Evolutionary conservation across 2,329 filamentous ascomycete species (phyloP).

Genomic region (Calonectria hawksworthii): DNA sequence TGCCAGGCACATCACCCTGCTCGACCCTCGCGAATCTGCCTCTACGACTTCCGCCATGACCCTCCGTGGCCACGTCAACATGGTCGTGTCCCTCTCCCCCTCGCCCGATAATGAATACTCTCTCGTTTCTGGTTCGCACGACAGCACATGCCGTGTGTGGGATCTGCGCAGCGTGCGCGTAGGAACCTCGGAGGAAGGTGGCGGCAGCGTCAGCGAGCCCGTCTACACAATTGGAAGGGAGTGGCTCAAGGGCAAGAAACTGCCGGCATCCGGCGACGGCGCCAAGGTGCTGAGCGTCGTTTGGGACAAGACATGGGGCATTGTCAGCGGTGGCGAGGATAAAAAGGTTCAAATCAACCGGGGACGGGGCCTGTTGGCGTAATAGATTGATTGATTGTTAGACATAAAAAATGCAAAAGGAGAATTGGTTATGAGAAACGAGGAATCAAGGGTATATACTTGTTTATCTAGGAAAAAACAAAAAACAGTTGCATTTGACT

Average conservation of each 20-base stretch:
- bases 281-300: slow-evolving; percentile 90
- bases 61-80: slow-evolving; percentile 90
- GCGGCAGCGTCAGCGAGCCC: slow-evolving; percentile 77
- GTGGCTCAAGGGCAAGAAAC: slow-evolving; percentile 75
- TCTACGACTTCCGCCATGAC: slow-evolving; percentile 87
- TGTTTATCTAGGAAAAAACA: slow-evolving; percentile 15
- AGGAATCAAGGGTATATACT: slow-evolving; percentile 24
- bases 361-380: slow-evolving; percentile 66
- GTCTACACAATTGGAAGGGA: slow-evolving; percentile 84
- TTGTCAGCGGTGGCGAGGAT: slow-evolving; percentile 93
- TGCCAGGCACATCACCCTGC: slow-evolving; percentile 89
- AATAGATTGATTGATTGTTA: slow-evolving; percentile 50
- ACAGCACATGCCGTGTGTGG: slow-evolving; percentile 95
- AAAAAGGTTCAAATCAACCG: slow-evolving; percentile 94
- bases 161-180: slow-evolving; percentile 82
- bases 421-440: slow-evolving; percentile 33
- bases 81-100: slow-evolving; percentile 65
- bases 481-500: not conserved
- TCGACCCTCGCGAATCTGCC: slow-evolving; percentile 88
- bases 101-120: slow-evolving; percentile 79
- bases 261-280: slow-evolving; percentile 81
- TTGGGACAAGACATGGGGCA: slow-evolving; percentile 89
- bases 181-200: slow-evolving; percentile 71
- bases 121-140: slow-evolving; percentile 91
- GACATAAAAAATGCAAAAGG: slow-evolving; percentile 25